Base-by-base conservation (phyloP, 495 filamentous ascomycete species). In the Xeromyces bisporus region DNA sequence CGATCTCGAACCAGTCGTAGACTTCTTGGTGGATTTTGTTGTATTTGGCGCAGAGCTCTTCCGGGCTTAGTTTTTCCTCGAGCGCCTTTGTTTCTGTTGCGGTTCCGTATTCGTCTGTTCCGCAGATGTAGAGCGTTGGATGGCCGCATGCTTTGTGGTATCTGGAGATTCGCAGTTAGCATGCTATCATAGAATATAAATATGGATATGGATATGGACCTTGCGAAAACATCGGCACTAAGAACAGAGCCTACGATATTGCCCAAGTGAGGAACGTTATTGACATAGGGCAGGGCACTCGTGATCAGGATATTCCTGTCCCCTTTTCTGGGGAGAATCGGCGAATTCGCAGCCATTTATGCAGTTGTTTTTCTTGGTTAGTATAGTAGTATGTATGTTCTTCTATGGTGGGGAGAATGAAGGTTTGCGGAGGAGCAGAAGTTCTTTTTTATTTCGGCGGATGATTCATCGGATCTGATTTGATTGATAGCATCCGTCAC, bases 241-340 rank as follows among this genome's bases (percentile, higher is more conserved):
- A 96, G 68, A 23, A 93, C 84, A 40, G 75, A 82, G 34, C 89
- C 89, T 32, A 94, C 69, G 33, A 94, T 76, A 54, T 97, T 97
- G 33, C 89, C 86, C 44, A 93, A 64, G 56, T 93, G 87, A 31
- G 87, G 89, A 7, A 91, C 81, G 55, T 93, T 94, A 60, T 96
- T 96, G 31, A 93, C 85, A 48, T 94, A 96, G 25, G 82, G 80
- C 20, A 84, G 45, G 25, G 78, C 75, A 33, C 69, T 75, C 7
- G 50, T 77, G 23, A 77, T 63, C 15, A 78, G 40, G 16, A 62
- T 50, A 44, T 62, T 63, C 25, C 52, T 52, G 46, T 62, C 39
- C 34, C 58, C 61, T 36, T 53, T 37, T 38, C 56, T 44, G 34
- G 60, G 60, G 34, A 65, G 33, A 13, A 64, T 60, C 28, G 40